Evolutionary conservation across 352 stramenopile species (phyloP).

Genomic region (Globisporangium apiculatum): DNA sequence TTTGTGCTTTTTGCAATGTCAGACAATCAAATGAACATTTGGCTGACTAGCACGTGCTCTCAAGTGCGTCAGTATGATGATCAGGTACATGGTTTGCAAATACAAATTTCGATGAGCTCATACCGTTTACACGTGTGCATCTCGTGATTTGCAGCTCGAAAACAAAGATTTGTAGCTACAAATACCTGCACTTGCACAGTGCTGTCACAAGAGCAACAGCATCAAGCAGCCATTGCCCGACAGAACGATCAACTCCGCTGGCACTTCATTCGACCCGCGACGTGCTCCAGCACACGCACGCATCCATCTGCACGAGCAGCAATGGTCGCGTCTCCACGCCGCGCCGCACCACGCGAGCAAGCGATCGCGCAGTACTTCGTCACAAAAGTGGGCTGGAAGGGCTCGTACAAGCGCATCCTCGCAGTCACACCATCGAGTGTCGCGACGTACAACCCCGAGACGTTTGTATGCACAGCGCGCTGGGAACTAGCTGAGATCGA

Average conservation of each 20-base stretch:
- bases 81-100: too few species aligned
- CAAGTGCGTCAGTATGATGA: not conserved
- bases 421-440: slow-evolving; percentile 43
- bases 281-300: too few species aligned
- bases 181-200: not conserved
- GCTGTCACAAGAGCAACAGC: too few species aligned
- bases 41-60: not conserved
- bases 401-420: slow-evolving; percentile 51
- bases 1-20: not conserved
- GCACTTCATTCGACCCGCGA: too few species aligned
- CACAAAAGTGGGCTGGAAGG: slow-evolving; percentile 63
- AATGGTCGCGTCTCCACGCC: slow-evolving; percentile 1
- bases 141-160: not conserved
- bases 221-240: too few species aligned
- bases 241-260: not conserved
- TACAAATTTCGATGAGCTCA: not conserved
- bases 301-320: too few species aligned
- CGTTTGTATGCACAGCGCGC: slow-evolving; percentile 61
- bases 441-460: slow-evolving; percentile 58
- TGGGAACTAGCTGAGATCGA: slow-evolving; percentile 63
- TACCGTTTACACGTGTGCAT: not conserved
- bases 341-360: slow-evolving; percentile 8
- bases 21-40: not conserved
- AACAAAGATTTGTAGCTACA: not conserved
- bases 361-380: slow-evolving; percentile 64